A percentile compares a stretch with the other conserved stretches of the same genome.
Conservation (phyloP, 192 early-diverging fungal species). For the Diversispora eburnea region DNA sequence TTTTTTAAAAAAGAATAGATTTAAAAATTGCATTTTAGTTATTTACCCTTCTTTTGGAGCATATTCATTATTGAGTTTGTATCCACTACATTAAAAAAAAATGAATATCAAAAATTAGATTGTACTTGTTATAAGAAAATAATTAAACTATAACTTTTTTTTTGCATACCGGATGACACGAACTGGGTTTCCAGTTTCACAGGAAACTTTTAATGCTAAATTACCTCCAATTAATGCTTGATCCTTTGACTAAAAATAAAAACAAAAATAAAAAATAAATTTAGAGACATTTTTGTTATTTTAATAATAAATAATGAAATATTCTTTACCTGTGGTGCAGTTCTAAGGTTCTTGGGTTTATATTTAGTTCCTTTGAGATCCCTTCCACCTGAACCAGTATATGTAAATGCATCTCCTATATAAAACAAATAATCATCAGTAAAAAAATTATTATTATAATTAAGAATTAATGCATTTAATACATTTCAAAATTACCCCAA, state of each 20-base stretch:
- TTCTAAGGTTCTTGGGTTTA: constrained; percentile 15
- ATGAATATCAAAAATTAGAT: background rate
- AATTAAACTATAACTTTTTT: background rate
- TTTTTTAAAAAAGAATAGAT: background rate
- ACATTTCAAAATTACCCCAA: constrained; percentile 4
- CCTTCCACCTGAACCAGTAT: constrained; percentile 22
- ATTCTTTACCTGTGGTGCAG: constrained; percentile 2
- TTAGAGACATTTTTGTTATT: background rate
- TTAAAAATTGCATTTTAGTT: background rate
- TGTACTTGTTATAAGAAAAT: background rate
- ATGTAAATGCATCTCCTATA: constrained; percentile 19
- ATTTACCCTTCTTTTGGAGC: constrained; percentile 1
- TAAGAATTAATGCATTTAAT: background rate
- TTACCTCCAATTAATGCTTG: background rate
- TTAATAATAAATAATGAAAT: background rate
- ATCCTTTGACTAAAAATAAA: constrained; percentile 5
- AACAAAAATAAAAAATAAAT: background rate
- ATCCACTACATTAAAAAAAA: background rate
- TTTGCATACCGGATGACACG: constrained; percentile 1
- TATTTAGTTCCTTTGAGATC: constrained; percentile 11
- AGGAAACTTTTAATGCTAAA: constrained; percentile 16
- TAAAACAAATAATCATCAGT: background rate
- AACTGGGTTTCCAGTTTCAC: constrained; percentile 16
- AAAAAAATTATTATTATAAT: background rate
- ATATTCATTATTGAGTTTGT: background rate